Conservation (phyloP, 2,329 filamentous ascomycete species). For the Sporothrix globosa region DNA sequence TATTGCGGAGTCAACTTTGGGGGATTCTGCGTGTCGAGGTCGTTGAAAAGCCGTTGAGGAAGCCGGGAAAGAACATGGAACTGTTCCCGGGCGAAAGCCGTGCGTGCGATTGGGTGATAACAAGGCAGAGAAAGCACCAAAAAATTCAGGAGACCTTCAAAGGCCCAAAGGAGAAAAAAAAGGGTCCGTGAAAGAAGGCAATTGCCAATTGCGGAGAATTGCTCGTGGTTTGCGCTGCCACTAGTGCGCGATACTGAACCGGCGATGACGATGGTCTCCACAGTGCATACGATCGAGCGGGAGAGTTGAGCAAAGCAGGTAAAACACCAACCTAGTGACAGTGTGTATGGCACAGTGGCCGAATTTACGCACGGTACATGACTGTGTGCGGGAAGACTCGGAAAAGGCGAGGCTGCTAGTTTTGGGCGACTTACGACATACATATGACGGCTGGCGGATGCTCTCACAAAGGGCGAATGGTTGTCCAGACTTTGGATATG, state of each 20-base stretch:
- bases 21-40: constrained; percentile 4
- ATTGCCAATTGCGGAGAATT: constrained; percentile 21
- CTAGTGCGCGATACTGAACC: constrained; percentile 14
- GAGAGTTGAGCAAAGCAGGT: background rate
- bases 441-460: constrained; percentile 9
- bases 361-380: background rate
- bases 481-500: constrained; percentile 11
- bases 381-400: constrained; percentile 21
- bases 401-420: constrained; percentile 27
- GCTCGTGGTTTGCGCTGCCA: constrained; percentile 14
- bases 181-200: background rate
- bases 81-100: constrained; percentile 8
- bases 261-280: constrained; percentile 27
- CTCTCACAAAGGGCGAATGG: constrained; percentile 3
- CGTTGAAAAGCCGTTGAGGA: background rate
- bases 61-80: constrained; percentile 9
- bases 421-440: constrained; percentile 11
- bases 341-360: background rate
- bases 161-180: constrained; percentile 21
- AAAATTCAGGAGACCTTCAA: background rate
- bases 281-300: background rate
- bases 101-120: background rate
- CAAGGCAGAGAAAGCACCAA: background rate
- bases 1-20: constrained; percentile 4
- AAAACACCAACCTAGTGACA: background rate